Base-by-base conservation (phyloP, 169 alveolate species). In the Plasmodium sp. region DNA sequence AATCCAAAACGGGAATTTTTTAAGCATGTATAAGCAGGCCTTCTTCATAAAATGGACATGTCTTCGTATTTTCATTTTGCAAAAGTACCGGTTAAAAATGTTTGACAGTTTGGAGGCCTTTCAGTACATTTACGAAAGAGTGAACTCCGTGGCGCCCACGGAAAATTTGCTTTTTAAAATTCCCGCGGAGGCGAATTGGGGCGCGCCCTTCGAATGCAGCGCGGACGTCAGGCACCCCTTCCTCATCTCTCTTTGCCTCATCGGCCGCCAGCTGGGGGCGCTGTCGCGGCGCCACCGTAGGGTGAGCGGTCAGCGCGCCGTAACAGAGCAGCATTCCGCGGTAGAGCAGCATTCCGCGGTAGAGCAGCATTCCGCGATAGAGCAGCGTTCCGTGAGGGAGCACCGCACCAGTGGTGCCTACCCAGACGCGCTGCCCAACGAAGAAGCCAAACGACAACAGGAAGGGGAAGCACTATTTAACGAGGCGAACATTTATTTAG, bases 11-110 rank as follows among this genome's bases (percentile, higher is more conserved):
- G 43, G 54, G 5, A 86, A 86, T 51, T 86, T 77, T 75, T 5
- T 54, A 51, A 12, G 41, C 48, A 86, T 86, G 85, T 86, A 80
- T 86, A 86, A 74, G 31, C 93, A 86, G 18, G 85, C 93, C 22
- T 33, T 75, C 67, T 51, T 56, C 4, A 16, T 86, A 31, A 86
- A 86, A 18, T 86, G 93, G 93, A 16, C 81, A 18, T 86, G 86
- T 74, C 81, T 86, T 43, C 43, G 93, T 16, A n/a, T 86, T 27
- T 86, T 86, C 18, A 86, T 86, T 51, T 77, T 75, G 73, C 36
- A 77, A 34, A 86, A 86, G 81, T 86, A 86, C 45, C 34, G 67
- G 10, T 86, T 75, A 22, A 43, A 86, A 67, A 67, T 27, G 27
- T 48, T 86, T 75, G 58, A 51, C 67, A 9, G 48, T 12, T 1